phyloP scores from a whole-genome alignment of 805 yeast species.

The Millerozyma acaciae region DNA sequence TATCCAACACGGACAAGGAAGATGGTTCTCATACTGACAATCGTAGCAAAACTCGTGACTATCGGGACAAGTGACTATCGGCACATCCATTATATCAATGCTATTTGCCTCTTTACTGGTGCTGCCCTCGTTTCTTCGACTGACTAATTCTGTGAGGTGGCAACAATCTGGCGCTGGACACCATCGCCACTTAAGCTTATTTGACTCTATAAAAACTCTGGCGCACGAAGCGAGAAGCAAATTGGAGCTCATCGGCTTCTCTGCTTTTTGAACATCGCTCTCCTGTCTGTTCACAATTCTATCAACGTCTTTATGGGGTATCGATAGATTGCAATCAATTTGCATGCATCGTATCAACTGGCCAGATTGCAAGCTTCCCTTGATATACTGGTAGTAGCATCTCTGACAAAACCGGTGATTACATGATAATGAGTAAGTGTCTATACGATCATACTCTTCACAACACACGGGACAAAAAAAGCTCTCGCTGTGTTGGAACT shows the following conservation, averaged over 20 bases:
- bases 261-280: too few relatives aligned
- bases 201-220: constrained; percentile 45
- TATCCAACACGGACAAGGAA: constrained; percentile 77
- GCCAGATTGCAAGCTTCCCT: constrained; percentile 40
- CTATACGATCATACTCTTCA: constrained; percentile 39
- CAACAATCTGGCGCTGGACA: constrained; percentile 86
- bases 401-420: constrained; percentile 64
- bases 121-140: constrained; percentile 4
- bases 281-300: too few relatives aligned
- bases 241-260: constrained; percentile 28
- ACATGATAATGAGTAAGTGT: constrained; percentile 56
- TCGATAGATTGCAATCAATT: constrained; percentile 43
- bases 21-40: constrained; percentile 73
- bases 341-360: constrained; percentile 63
- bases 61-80: constrained; percentile 64
- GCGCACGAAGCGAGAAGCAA: constrained; percentile 37
- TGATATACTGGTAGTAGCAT: constrained; percentile 65
- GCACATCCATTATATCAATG: constrained; percentile 33
- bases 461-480: constrained; percentile 72
- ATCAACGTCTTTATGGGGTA: constrained; percentile 41
- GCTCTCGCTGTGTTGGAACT: constrained; percentile 8
- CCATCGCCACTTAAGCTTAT: constrained; percentile 55
- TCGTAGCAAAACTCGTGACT: constrained; percentile 74
- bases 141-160: constrained; percentile 43
- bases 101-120: constrained; percentile 6